phyloP scores from a whole-genome alignment of 1,284 basidiomycete species.

The Mycosarcoma maydis region DNA sequence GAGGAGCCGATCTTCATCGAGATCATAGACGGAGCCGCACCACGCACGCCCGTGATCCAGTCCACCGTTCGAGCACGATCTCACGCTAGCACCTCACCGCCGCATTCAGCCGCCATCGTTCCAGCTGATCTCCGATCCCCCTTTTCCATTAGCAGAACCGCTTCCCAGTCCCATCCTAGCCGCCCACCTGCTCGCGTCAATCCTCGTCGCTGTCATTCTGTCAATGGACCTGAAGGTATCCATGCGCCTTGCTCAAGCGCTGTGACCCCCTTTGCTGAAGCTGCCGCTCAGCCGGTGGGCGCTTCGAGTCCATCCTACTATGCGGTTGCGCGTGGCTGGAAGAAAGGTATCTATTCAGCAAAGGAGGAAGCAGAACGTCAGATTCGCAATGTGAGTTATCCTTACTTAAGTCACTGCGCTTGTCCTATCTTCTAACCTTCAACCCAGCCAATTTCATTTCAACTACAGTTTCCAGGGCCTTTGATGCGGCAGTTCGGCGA shows the following conservation, averaged over 20 bases:
- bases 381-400: slow-evolving; percentile 30
- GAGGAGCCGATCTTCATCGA: slow-evolving; percentile 27
- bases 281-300: not conserved
- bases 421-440: not conserved
- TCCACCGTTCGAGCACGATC: slow-evolving; percentile 23
- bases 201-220: slow-evolving; percentile 9
- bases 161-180: slow-evolving; percentile 1
- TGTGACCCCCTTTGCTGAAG: not conserved
- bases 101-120: slow-evolving; percentile 1
- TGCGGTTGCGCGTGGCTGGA: slow-evolving; percentile 49
- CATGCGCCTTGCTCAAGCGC: not conserved
- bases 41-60: slow-evolving; percentile 6
- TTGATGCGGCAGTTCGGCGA: slow-evolving; percentile 30
- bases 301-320: slow-evolving; percentile 18
- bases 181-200: slow-evolving; percentile 3
- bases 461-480: slow-evolving; percentile 40
- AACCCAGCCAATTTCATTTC: not conserved
- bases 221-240: slow-evolving; percentile 4
- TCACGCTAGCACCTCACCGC: slow-evolving; percentile 5
- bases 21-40: slow-evolving; percentile 4
- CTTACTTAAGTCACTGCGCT: not conserved
- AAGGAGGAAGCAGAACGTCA: slow-evolving; percentile 43
- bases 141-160: slow-evolving; percentile 12
- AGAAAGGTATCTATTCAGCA: slow-evolving; percentile 43
- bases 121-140: slow-evolving; percentile 15